Evolutionary conservation across 2,329 filamentous ascomycete genomes (phyloP), one percentile per base, ranked within the genome.

Genomic region (Fusarium veterinarium): DNA sequence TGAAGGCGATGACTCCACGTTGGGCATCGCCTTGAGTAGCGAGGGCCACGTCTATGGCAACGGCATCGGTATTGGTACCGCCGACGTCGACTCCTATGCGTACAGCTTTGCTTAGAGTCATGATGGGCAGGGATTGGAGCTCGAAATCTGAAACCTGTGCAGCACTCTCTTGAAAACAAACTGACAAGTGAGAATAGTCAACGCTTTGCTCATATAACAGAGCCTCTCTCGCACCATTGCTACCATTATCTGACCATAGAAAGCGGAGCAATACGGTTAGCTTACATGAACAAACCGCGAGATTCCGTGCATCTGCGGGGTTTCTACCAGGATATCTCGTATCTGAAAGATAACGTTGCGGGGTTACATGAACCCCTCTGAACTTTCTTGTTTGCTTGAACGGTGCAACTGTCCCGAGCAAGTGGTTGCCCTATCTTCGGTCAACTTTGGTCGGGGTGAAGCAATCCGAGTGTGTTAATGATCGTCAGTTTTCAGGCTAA

Each of bases 11-110:
- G 38, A 71, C 60, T 30, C 59, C 49, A 1, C 49, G 31, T 3
- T 37, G 33, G 19, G 49, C 7, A 37, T 52, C 49, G 6, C 49
- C 49, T n/a, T 52, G 49, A 12, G 19, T n/a, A 9, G 49, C 49
- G 10, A 52, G 49, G 7, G 13, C 33, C 9, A 60, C 28, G 33
- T 67, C 23, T 11, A 72, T 44, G 28, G 66, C 45, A 13, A 72
- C 69, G 6, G 69, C 69, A 13, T 72, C 69, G 2, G 69, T 70
- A 28, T 71, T 71, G 42, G 69, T 71, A 14, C 69, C 69, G 23
- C 41, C 55, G 31, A 60, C 44, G 17, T 55, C 59, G 11, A 59
- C 33, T 10, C 48, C 42, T 16, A 52, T 64, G 8, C 41, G 59
- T 20, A 52, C 13, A 10, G 49, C 10, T 52, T 28, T 52, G 7